Conservation (phyloP, 2,329 filamentous ascomycete genomes). For the Lasiodiplodia sp. region DNA sequence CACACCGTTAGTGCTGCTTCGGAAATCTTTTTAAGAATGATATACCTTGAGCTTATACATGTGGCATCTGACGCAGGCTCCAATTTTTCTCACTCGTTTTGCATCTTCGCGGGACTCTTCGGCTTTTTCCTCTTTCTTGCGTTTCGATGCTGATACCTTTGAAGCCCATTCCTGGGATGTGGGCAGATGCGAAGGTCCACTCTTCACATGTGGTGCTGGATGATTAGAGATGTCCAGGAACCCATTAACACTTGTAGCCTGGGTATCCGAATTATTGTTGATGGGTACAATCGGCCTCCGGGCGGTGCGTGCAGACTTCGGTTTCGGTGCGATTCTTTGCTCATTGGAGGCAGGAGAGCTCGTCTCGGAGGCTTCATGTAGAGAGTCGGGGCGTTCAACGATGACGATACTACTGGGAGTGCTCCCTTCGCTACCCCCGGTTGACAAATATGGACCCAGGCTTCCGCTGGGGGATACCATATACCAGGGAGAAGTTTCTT, state of each 20-base stretch:
- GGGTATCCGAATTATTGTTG: no score
- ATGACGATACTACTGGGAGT: no score
- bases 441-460: no score
- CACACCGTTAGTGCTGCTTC: not conserved
- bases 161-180: not conserved
- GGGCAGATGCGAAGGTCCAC: not conserved
- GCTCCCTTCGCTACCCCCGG: no score
- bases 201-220: not conserved
- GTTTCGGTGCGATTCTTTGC: no score
- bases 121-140: not conserved
- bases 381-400: no score
- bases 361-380: no score
- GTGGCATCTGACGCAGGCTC: not conserved
- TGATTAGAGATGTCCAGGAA: not conserved
- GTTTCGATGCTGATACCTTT: not conserved
- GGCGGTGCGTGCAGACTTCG: no score
- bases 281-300: no score
- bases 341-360: no score
- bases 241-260: not conserved
- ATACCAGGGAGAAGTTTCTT: no score
- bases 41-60: not conserved
- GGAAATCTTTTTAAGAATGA: not conserved
- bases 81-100: not conserved
- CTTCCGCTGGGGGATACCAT: no score
- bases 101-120: not conserved